Evolutionary conservation across 371 early-diverging fungal species (phyloP), one percentile per base, ranked within the genome.

Genomic region (Apophysomyces sp.): DNA sequence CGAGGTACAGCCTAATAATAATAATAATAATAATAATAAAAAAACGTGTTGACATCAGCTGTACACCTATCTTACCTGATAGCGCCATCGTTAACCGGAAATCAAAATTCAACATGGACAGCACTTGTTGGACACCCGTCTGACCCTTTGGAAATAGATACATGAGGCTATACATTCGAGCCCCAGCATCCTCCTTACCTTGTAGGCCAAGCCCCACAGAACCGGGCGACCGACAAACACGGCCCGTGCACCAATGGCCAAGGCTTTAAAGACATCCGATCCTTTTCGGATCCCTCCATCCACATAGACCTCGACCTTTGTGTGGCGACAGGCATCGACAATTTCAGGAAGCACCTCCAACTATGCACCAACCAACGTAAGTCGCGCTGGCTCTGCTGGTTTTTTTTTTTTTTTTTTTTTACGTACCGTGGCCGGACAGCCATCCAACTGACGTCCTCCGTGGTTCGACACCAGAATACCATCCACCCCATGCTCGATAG

Each of bases 391-490:
- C 13, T 34, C 13, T 34, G 1, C 13, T 34, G 8, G 34, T 34
- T 34, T 11, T 13, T 2, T 13, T 34, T 13, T 34, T 34, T 34
- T 34, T 34, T 34, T 13, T 34, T 34, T 34, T 34, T 13, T 11
- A 34, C 34, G 8, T 34, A 72, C 85, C 5, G 87, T 73, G 5
- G 86, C 68, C 55, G 77, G 77, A 1, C 74, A 65, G 12, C 74
- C 67, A 60, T 92, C 92, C 52, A 93, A 77, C 68, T 93, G 92
- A 4, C 93, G 71, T 5, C 93, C 93, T 39, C 92, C 93, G 63
- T 93, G 93, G 70, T 93, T 93, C 31, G 86, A 85, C 2, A 93
- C 81, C 40, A 91, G 78, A 34, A 93, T 86, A 16, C 83, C 93
- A 26, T 77, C 78, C 40, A 85, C 78, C 2, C 87, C 89, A 55